These are phyloP conservation scores for Ascochyta fabae DNA, from an alignment of 2,329 filamentous ascomycete genomes.

Conservation along the genomic window DNA sequence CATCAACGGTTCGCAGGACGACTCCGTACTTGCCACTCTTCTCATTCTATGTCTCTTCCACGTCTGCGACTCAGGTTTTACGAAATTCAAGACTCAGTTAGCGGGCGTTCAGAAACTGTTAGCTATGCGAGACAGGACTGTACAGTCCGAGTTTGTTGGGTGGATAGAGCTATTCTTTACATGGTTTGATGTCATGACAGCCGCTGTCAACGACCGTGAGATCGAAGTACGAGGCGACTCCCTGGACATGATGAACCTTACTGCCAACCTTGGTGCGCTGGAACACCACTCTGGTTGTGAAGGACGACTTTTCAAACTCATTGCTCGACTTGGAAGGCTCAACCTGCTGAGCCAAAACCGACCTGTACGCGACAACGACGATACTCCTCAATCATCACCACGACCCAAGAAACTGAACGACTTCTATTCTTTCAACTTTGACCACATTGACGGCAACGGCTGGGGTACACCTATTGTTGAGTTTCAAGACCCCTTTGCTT, in stretches of 20 bases:
- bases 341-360: conserved; percentile 80
- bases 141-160: conserved; percentile 70
- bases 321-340: conserved; percentile 81
- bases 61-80: conserved; percentile 90
- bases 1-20: conserved; percentile 74
- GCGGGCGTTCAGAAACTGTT: conserved; percentile 92
- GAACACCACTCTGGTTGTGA: conserved; percentile 92
- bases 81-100: conserved; percentile 92
- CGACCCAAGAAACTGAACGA: conserved; percentile 49
- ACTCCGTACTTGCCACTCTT: conserved; percentile 86
- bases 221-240: conserved; percentile 73
- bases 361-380: conserved; percentile 50
- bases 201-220: conserved; percentile 90
- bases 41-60: conserved; percentile 90
- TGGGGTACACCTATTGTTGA: conserved; percentile 66
- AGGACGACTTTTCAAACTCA: conserved; percentile 81
- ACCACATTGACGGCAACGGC: conserved; percentile 71
- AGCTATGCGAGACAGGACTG: conserved; percentile 70
- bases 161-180: conserved; percentile 96
- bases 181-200: conserved; percentile 92
- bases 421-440: conserved; percentile 61
- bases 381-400: conserved; percentile 44
- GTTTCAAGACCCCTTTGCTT: conserved; percentile 49
- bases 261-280: conserved; percentile 72
- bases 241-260: conserved; percentile 68